A percentile compares a stretch with the other conserved stretches of the same genome.
Conservation (phyloP, 306 rosid genomes). For the Abrus precatorius region DNA sequence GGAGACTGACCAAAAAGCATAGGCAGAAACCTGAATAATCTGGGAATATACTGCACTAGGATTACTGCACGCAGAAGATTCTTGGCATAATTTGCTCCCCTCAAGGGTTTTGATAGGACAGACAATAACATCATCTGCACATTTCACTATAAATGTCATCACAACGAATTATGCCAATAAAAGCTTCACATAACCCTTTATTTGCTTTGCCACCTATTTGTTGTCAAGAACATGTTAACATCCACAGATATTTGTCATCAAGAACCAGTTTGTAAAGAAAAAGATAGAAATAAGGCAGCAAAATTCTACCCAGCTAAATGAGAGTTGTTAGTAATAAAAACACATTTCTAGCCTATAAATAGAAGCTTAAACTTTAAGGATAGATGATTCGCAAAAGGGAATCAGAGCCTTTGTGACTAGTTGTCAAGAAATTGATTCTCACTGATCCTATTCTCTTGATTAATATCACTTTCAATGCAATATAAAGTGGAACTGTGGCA, state of each 20-base stretch:
- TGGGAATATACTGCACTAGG: constrained; percentile 78
- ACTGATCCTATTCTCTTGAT: no score
- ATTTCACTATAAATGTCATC: constrained; percentile 33
- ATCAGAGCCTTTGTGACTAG: no score
- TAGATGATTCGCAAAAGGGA: no score
- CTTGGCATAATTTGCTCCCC: constrained; percentile 82
- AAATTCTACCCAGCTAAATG: neutral
- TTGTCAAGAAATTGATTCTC: no score
- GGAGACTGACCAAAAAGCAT: constrained; percentile 76
- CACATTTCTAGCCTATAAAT: no score
- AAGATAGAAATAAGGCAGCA: no score
- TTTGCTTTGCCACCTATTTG: neutral
- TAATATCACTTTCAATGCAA: no score
- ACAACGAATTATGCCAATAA: neutral
- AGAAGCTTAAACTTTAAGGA: no score
- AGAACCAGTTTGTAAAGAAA: neutral
- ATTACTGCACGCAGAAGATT: constrained; percentile 71
- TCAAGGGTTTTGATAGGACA: constrained; percentile 58
- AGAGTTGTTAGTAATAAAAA: no score
- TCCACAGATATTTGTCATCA: neutral
- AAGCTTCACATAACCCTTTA: neutral
- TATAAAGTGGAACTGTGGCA: no score
- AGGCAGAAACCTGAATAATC: constrained; percentile 76
- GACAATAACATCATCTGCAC: constrained; percentile 74
- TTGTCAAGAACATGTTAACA: neutral